Evolutionary conservation across 192 early-diverging fungal genomes (phyloP).

Genomic region (Coemansia sp.): DNA sequence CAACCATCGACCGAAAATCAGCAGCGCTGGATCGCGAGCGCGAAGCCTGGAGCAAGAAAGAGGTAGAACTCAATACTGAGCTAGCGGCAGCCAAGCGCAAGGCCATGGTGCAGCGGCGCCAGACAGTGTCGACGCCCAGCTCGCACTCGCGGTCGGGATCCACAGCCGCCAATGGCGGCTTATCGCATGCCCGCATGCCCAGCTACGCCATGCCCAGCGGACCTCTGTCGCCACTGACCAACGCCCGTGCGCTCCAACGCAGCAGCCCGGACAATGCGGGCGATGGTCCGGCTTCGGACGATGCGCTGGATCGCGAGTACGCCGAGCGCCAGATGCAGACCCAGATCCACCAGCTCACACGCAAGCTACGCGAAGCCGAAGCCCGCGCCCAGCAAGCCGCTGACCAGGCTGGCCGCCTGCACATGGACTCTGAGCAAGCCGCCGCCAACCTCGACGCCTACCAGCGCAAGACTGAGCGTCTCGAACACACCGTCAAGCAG

Average conservation of each 20-base stretch:
- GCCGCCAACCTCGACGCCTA: conserved; percentile 15
- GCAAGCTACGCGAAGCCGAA: conserved; percentile 35
- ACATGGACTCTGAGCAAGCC: conserved; percentile 29
- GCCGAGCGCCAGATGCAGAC: conserved; percentile 9
- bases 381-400: conserved; percentile 29
- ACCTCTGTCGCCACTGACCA: conserved; percentile 13
- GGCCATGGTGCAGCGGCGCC: conserved; percentile 36
- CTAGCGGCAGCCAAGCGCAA: conserved; percentile 43
- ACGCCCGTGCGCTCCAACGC: conserved; percentile 4
- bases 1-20: conserved; percentile 15
- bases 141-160: conserved; percentile 14
- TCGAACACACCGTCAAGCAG: conserved; percentile 60
- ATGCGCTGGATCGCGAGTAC: neutral
- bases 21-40: conserved; percentile 42
- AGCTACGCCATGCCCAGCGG: conserved; percentile 20
- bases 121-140: conserved; percentile 41
- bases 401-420: conserved; percentile 25
- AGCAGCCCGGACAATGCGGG: neutral
- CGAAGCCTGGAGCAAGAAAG: conserved; percentile 35
- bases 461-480: conserved; percentile 41
- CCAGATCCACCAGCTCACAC: conserved; percentile 34
- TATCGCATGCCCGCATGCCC: conserved; percentile 22
- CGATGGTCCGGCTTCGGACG: neutral
- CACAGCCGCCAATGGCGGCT: conserved; percentile 1
- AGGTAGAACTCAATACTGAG: conserved; percentile 37